phyloP scores from a whole-genome alignment of 495 filamentous ascomycete species.

The Cercophora sp. region DNA sequence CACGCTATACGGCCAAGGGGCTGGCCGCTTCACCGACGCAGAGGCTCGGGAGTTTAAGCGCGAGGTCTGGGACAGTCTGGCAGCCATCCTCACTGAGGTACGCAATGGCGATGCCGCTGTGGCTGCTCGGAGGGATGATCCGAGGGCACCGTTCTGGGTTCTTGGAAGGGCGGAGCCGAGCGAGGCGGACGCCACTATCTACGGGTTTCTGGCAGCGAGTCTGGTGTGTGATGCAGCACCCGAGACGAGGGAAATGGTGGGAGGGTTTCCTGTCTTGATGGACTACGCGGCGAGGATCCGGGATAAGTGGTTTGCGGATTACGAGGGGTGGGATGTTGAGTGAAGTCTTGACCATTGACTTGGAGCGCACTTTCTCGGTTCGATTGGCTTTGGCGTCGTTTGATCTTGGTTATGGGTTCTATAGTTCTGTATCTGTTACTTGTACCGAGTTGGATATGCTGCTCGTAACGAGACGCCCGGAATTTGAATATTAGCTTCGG shows the following conservation, averaged over 20 bases:
- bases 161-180: slow-evolving; percentile 51
- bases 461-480: no score
- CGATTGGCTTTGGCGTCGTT: background rate
- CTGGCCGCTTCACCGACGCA: slow-evolving; percentile 42
- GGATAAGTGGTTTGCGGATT: slow-evolving; percentile 56
- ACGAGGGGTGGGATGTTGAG: slow-evolving; percentile 22
- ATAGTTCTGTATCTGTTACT: no score
- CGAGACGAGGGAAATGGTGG: slow-evolving; percentile 40
- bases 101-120: slow-evolving; percentile 10
- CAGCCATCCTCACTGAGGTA: slow-evolving; percentile 29
- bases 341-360: background rate
- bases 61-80: slow-evolving; percentile 53
- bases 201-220: slow-evolving; percentile 50
- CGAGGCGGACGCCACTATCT: slow-evolving; percentile 54
- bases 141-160: slow-evolving; percentile 49
- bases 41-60: slow-evolving; percentile 43
- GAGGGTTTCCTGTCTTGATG: slow-evolving; percentile 43
- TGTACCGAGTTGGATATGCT: background rate
- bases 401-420: no score
- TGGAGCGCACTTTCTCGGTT: background rate
- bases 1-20: slow-evolving; percentile 54
- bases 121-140: slow-evolving; percentile 11
- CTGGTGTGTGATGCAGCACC: slow-evolving; percentile 49
- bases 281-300: slow-evolving; percentile 59
- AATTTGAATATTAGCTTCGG: no score